A percentile compares a stretch with the other conserved stretches of the same genome.
Conservation (phyloP, 768 basidiomycete species). For the Strobilomyces confusus region DNA sequence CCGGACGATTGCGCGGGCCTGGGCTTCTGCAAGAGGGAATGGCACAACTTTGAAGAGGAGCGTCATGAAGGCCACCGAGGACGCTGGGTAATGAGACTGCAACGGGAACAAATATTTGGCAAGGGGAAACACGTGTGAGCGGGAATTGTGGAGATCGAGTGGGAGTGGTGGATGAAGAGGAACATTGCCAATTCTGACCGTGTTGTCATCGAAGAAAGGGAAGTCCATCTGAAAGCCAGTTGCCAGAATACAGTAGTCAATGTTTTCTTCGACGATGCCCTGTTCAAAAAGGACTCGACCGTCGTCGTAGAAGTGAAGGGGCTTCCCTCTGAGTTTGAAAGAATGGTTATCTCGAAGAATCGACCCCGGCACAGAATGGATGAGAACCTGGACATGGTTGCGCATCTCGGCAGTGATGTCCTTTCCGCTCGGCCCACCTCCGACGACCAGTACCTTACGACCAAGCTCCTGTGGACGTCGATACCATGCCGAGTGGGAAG, state of each 20-base stretch:
- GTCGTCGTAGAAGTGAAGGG: constrained; percentile 37
- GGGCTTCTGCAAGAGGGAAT: constrained; percentile 75
- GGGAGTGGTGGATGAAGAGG: constrained; percentile 49
- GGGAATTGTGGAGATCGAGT: constrained; percentile 55
- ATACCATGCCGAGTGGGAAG: constrained; percentile 67
- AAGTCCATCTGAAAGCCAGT: constrained; percentile 70
- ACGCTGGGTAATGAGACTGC: constrained; percentile 39
- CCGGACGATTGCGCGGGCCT: constrained; percentile 59
- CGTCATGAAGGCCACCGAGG: constrained; percentile 63
- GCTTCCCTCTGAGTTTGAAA: constrained; percentile 40
- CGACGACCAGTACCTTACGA: constrained; percentile 43
- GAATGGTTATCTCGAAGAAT: constrained; percentile 29
- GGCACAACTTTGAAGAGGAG: constrained; percentile 59
- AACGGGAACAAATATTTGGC: constrained; percentile 69
- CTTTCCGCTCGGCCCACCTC: constrained; percentile 60
- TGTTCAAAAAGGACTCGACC: constrained; percentile 58
- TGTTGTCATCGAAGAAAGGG: constrained; percentile 50
- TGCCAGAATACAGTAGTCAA: constrained; percentile 67
- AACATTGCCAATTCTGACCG: constrained; percentile 37
- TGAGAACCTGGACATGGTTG: constrained; percentile 39
- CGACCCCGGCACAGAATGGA: constrained; percentile 51
- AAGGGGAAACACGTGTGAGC: constrained; percentile 66
- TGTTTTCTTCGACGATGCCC: constrained; percentile 46
- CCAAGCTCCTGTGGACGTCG: constrained; percentile 44
- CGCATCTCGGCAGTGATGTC: constrained; percentile 65